Conservation (phyloP, 2,329 filamentous ascomycete species). For the Chrysosphaeria jannelii region DNA sequence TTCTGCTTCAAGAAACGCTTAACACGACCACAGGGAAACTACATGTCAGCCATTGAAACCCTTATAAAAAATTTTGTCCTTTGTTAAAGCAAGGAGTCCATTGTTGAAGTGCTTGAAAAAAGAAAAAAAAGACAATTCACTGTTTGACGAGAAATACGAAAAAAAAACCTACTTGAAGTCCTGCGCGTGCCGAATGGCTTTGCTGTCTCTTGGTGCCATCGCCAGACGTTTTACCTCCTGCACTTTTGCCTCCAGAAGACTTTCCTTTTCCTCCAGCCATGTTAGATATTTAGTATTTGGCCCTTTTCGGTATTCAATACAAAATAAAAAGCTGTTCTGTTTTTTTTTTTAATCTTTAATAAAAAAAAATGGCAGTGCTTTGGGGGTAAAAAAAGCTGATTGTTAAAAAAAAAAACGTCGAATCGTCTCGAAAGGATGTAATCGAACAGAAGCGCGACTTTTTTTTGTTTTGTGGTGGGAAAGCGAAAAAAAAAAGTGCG, state of each 20-base stretch:
- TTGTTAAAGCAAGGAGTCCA: conserved; percentile 1
- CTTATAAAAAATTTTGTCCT: no score
- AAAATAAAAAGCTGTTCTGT: not conserved
- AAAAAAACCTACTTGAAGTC: conserved; percentile 87
- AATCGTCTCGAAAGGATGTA: no score
- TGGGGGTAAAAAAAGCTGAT: not conserved
- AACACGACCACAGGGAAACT: conserved; percentile 99
- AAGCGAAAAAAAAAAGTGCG: not conserved
- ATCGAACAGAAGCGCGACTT: not conserved
- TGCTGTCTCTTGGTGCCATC: conserved; percentile 60
- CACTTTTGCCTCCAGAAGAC: conserved; percentile 64
- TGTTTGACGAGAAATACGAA: no score
- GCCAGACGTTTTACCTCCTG: conserved; percentile 42
- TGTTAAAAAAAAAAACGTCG: not conserved
- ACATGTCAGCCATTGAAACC: no score
- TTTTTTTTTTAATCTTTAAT: not conserved
- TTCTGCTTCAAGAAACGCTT: conserved; percentile 99
- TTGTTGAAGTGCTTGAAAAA: conserved; percentile 5
- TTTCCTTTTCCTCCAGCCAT: conserved; percentile 83
- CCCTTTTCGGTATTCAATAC: not conserved
- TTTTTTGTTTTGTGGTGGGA: not conserved
- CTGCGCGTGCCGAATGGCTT: conserved; percentile 86
- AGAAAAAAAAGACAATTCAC: conserved; percentile 2
- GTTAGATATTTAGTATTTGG: not conserved
- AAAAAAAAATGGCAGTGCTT: not conserved